Conservation (phyloP, 371 early-diverging fungal genomes). For the Batrachochytrium dendrobatidis region DNA sequence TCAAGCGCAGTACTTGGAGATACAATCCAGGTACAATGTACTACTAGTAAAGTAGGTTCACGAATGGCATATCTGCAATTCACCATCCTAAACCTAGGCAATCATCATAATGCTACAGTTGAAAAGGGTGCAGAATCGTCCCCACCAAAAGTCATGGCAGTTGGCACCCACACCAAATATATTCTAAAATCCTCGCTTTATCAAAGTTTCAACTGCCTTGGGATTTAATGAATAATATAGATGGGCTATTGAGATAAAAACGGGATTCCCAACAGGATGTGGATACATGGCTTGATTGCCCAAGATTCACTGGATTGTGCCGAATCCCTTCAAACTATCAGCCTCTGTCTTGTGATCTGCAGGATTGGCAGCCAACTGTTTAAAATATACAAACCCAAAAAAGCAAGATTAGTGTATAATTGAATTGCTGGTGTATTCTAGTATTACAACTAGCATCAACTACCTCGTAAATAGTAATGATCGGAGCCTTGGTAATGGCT, state of each 20-base stretch:
- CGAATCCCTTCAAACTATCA: background rate
- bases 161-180: background rate
- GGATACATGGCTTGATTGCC: background rate
- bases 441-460: background rate
- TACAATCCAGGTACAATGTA: background rate
- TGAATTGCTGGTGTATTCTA: background rate
- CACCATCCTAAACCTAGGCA: background rate
- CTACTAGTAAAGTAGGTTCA: background rate
- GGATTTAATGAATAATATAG: no score
- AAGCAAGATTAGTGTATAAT: background rate
- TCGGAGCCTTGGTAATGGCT: conserved; percentile 71
- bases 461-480: conserved; percentile 77
- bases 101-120: no score
- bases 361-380: conserved; percentile 60
- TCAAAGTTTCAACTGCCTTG: no score
- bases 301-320: conserved; percentile 15
- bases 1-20: background rate
- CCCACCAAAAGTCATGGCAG: no score
- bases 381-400: background rate
- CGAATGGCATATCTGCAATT: background rate
- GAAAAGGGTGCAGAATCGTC: no score
- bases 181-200: no score
- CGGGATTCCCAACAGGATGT: no score
- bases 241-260: no score
- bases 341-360: conserved; percentile 65